A percentile compares a stretch with the other conserved stretches of the same genome.
These are phyloP conservation scores for Bolboschoenus planiculmis DNA, from an alignment of 176 grass and related monocot genomes.

Conservation along the genomic window DNA sequence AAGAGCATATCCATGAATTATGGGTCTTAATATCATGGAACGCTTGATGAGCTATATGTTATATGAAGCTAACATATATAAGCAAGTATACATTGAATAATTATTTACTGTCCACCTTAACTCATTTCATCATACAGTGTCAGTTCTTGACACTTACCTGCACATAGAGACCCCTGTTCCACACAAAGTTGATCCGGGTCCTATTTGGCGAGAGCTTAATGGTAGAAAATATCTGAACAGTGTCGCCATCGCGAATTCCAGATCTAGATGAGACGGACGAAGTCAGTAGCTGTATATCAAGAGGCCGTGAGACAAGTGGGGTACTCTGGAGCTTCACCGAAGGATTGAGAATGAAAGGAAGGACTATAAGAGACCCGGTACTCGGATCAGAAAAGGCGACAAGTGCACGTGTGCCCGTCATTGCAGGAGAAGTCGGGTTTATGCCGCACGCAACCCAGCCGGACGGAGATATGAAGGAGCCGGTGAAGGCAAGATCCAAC, in stretches of 20 bases:
- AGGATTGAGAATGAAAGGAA: slow-evolving; percentile 69
- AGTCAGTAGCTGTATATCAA: slow-evolving; percentile 67
- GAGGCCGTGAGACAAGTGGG: slow-evolving; percentile 60
- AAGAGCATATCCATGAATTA: not conserved
- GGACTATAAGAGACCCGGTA: slow-evolving; percentile 66
- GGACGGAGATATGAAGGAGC: slow-evolving; percentile 86
- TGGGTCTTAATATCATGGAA: not conserved
- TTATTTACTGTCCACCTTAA: not conserved
- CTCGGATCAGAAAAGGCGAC: slow-evolving; percentile 78
- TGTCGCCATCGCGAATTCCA: slow-evolving; percentile 51
- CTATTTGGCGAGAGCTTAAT: slow-evolving; percentile 73
- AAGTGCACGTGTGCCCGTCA: slow-evolving; percentile 78
- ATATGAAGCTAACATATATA: not conserved
- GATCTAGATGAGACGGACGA: slow-evolving; percentile 41
- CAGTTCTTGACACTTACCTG: slow-evolving; percentile 20
- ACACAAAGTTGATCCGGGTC: slow-evolving; percentile 66
- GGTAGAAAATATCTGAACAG: slow-evolving; percentile 57
- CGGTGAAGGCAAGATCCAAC: slow-evolving; percentile 80
- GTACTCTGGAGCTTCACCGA: slow-evolving; percentile 72
- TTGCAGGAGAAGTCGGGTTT: slow-evolving; percentile 64
- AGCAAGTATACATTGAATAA: not conserved
- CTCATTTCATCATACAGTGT: not conserved
- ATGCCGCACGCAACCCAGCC: slow-evolving; percentile 93
- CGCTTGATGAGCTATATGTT: no score
- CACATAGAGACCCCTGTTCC: slow-evolving; percentile 95